phyloP scores from a whole-genome alignment of 2,329 filamentous ascomycete species.

The Arthrinium puccinioides region DNA sequence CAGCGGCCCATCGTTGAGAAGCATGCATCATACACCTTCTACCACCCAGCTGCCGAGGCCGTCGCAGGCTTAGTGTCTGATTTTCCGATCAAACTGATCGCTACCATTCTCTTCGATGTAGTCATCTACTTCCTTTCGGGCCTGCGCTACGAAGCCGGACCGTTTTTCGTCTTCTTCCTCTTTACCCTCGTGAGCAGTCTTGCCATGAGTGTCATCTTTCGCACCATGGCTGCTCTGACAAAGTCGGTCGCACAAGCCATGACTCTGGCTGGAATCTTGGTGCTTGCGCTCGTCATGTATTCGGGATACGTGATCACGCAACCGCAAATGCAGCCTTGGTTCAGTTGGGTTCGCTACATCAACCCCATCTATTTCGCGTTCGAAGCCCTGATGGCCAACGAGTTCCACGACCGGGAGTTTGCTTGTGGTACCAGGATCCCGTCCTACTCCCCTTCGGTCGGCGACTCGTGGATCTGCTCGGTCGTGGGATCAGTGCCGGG shows the following conservation, averaged over 20 bases:
- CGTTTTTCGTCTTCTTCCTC: constrained; percentile 73
- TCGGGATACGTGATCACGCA: constrained; percentile 49
- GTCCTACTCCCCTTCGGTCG: constrained; percentile 25
- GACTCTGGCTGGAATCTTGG: constrained; percentile 43
- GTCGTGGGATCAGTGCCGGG: constrained; percentile 49
- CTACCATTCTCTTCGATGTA: constrained; percentile 43
- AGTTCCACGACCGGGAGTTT: constrained; percentile 54
- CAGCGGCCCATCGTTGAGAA: constrained; percentile 40
- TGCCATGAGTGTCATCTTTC: constrained; percentile 70
- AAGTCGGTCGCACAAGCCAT: constrained; percentile 55
- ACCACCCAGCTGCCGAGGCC: constrained; percentile 12
- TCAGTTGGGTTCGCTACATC: constrained; percentile 68
- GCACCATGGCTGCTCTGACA: constrained; percentile 64
- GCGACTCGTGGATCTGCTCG: constrained; percentile 44
- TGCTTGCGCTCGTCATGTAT: constrained; percentile 52
- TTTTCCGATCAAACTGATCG: constrained; percentile 43
- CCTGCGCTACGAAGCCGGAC: constrained; percentile 48
- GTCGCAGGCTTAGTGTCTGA: constrained; percentile 10
- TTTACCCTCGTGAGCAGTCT: constrained; percentile 62
- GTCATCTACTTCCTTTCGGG: constrained; percentile 51
- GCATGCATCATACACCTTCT: constrained; percentile 31
- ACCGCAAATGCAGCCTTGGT: constrained; percentile 62
- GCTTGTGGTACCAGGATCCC: constrained; percentile 46
- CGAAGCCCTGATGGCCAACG: constrained; percentile 65
- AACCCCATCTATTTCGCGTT: constrained; percentile 71